Percentiles rank a stretch among this genome's conserved stretches.
Conservation (phyloP, 169 alveolate genomes). For the Plasmodium billcollinsi region DNA sequence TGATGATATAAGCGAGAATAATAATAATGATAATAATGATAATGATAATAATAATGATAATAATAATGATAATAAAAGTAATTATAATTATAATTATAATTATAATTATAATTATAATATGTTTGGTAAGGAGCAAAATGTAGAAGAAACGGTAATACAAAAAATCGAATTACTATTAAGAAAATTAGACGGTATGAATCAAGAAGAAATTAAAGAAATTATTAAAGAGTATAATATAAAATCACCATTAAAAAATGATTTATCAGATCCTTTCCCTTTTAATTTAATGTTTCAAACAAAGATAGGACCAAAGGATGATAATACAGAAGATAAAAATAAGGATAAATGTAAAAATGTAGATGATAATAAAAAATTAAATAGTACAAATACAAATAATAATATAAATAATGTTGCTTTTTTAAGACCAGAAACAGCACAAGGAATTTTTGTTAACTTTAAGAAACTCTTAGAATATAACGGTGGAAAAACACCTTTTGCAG, state of each 20-base stretch:
- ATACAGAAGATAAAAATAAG: neutral
- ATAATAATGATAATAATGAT: constrained; percentile 29
- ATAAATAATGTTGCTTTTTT: constrained; percentile 88
- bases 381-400: neutral
- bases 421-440: constrained; percentile 99
- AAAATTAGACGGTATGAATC: constrained; percentile 89
- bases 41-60: neutral
- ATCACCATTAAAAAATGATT: constrained; percentile 93
- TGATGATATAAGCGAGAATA: constrained; percentile 16
- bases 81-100: too few species aligned
- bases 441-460: constrained; percentile 97
- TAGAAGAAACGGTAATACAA: constrained; percentile 12
- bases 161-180: constrained; percentile 84
- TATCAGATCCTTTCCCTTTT: constrained; percentile 95
- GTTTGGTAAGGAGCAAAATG: too few species aligned
- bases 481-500: constrained; percentile 98
- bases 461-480: constrained; percentile 94
- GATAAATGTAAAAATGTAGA: neutral
- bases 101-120: too few species aligned
- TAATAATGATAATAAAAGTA: neutral
- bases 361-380: neutral
- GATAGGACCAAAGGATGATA: constrained; percentile 93
- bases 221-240: constrained; percentile 88
- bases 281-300: constrained; percentile 96
- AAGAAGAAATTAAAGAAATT: constrained; percentile 89